Evolutionary conservation across 2,329 filamentous ascomycete genomes (phyloP), one percentile per base, ranked within the genome.

Genomic region (Fonsecaea multimorphosa): DNA sequence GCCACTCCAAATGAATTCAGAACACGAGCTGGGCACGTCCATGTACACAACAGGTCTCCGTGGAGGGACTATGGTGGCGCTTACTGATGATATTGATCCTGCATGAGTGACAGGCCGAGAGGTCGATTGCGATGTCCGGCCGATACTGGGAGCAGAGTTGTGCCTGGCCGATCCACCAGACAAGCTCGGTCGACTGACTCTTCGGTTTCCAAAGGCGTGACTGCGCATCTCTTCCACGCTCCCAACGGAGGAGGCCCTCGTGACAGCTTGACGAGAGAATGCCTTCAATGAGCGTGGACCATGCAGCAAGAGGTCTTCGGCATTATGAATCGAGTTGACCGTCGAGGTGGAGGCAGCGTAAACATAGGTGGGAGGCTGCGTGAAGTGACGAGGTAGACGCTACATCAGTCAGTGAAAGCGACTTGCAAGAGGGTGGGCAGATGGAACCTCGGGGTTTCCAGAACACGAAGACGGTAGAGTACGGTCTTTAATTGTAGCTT

Each of bases 221-320:
- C 54, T 65, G 14, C 58, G 61, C 57, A 62, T 40, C 32, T 68
- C 67, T 49, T 69, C 67, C 7, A 65, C 62, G n/a, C 65, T 67
- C 46, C 61, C 65, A 7, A 64, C 34, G n/a, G 63, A 68, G 7
- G 64, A 46, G 8, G 52, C 52, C 38, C 57, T 66, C 14, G 59
- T 29, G 16, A 52, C n/a, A 19, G 7, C 12, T 8, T 63, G 55
- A 22, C 56, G 65, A 56, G 58, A 34, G 7, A 29, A 55, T 16
- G 46, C 9, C 36, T 36, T 63, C 27, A 65, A 27, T 8, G 58
- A 32, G 36, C 59, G 56, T 29, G 38, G 63, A 19, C 54, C 62
- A 56, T 52, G 58, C 7, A 60, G 49, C 14, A 65, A 46, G 51
- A 61, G 64, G 38, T 67, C 58, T 36, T 64, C 61, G 22, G 64